Conservation (phyloP, 2,329 filamentous ascomycete genomes). For the Penicillium sp. region DNA sequence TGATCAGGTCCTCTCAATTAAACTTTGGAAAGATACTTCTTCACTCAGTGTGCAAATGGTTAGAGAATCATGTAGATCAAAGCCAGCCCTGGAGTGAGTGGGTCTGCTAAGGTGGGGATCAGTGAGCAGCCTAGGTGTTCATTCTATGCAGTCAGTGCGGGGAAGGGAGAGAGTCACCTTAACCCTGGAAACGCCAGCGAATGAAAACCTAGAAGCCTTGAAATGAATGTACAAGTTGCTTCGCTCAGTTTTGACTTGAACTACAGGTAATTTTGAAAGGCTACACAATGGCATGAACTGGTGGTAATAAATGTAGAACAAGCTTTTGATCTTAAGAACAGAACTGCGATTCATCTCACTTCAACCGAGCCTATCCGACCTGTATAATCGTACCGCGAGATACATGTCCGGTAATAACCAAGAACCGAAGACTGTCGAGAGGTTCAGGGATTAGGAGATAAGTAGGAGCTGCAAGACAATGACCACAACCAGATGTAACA, state of each 20-base stretch:
- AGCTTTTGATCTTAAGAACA: slow-evolving; percentile 22
- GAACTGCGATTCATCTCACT: slow-evolving; percentile 19
- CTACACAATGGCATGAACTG: slow-evolving; percentile 1
- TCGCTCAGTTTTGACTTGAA: not conserved
- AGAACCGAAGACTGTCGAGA: slow-evolving; percentile 3
- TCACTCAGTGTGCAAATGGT: too few relatives aligned
- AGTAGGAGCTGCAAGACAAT: slow-evolving; percentile 4
- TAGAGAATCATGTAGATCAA: too few relatives aligned
- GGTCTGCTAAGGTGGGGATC: too few relatives aligned
- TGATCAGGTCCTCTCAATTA: too few relatives aligned
- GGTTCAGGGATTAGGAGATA: slow-evolving; percentile 5
- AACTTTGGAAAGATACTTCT: too few relatives aligned
- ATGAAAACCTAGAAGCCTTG: too few relatives aligned
- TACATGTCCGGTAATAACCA: not conserved
- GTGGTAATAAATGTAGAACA: slow-evolving; percentile 13
- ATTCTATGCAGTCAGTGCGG: too few relatives aligned
- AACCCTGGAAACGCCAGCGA: too few relatives aligned
- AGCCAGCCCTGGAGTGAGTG: too few relatives aligned
- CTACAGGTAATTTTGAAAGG: not conserved
- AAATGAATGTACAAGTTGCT: not conserved
- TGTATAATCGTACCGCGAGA: slow-evolving; percentile 12
- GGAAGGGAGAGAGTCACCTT: too few relatives aligned
- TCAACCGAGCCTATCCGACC: slow-evolving; percentile 14
- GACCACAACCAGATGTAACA: slow-evolving; percentile 9
- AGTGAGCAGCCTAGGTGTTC: too few relatives aligned